Evolutionary conservation across 164 flowering plant genomes (phyloP).

Genomic region (Nymphaea colorata): DNA sequence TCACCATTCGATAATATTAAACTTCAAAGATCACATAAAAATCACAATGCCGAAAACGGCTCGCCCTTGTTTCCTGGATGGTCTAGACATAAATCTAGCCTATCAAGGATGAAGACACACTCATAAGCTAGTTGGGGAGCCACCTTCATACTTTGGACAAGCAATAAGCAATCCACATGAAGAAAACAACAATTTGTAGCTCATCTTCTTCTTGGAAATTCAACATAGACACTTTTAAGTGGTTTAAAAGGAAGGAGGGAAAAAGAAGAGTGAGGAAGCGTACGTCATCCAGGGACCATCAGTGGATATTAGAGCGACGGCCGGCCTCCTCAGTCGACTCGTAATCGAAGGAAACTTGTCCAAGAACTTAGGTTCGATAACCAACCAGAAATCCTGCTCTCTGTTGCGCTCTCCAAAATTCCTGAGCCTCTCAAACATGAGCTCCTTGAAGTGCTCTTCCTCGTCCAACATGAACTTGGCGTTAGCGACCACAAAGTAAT

Average conservation of each 20-base stretch:
- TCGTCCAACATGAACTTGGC: constrained; percentile 98
- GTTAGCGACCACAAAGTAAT: constrained; percentile 82
- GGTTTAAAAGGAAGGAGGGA: not conserved
- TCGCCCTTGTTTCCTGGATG: too few species aligned
- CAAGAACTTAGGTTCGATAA: constrained; percentile 88
- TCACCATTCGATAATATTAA: too few species aligned
- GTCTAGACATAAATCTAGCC: too few species aligned
- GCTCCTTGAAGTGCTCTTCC: constrained; percentile 94
- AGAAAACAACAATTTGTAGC: too few species aligned
- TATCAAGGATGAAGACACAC: too few species aligned
- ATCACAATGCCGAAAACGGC: too few species aligned
- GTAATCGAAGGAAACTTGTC: constrained; percentile 79
- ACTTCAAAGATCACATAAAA: too few species aligned
- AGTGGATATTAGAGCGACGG: constrained; percentile 94
- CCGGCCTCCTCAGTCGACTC: constrained; percentile 68
- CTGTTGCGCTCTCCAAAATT: constrained; percentile 43
- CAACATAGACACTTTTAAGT: not conserved
- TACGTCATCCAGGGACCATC: constrained; percentile 95
- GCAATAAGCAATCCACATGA: too few species aligned
- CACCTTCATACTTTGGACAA: too few species aligned
- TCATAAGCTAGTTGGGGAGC: too few species aligned
- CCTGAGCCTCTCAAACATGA: constrained; percentile 59
- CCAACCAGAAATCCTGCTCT: constrained; percentile 94
- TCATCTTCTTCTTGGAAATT: too few species aligned
- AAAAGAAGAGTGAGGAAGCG: constrained; percentile 4